Conservation (phyloP, 257 asterid species). For the Nicotiana tomentosiformis region DNA sequence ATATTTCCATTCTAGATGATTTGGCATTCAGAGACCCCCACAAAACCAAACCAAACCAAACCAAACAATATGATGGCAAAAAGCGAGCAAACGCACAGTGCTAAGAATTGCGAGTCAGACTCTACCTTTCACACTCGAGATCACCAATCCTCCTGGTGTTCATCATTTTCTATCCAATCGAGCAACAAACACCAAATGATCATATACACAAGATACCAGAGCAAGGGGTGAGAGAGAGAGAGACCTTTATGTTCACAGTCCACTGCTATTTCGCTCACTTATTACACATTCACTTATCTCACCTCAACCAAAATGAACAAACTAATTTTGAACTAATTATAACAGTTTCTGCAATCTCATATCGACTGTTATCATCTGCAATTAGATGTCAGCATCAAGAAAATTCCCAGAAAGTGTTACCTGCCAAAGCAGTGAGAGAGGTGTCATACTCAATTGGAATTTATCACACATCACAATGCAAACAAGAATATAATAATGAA, state of each 20-base stretch:
- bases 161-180: too few species aligned
- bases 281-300: not conserved
- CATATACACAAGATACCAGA: too few species aligned
- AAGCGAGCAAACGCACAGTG: too few species aligned
- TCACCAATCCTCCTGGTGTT: too few species aligned
- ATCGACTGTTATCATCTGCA: not conserved
- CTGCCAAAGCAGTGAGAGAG: constrained; percentile 30
- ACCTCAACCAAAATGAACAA: not conserved
- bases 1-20: too few species aligned
- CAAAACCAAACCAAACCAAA: too few species aligned
- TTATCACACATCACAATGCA: not conserved
- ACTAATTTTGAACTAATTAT: not conserved
- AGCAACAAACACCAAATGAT: too few species aligned
- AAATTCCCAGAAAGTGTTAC: constrained; percentile 62
- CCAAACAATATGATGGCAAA: too few species aligned
- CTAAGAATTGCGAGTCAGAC: too few species aligned
- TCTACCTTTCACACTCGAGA: too few species aligned
- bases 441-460: not conserved
- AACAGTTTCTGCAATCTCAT: not conserved
- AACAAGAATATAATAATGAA: not conserved
- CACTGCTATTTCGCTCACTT: not conserved
- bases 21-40: too few species aligned
- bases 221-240: not conserved
- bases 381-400: constrained; percentile 69
- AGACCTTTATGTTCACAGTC: not conserved